Evolutionary conservation across 257 asterid genomes (phyloP).

Genomic region (Lycium barbarum): DNA sequence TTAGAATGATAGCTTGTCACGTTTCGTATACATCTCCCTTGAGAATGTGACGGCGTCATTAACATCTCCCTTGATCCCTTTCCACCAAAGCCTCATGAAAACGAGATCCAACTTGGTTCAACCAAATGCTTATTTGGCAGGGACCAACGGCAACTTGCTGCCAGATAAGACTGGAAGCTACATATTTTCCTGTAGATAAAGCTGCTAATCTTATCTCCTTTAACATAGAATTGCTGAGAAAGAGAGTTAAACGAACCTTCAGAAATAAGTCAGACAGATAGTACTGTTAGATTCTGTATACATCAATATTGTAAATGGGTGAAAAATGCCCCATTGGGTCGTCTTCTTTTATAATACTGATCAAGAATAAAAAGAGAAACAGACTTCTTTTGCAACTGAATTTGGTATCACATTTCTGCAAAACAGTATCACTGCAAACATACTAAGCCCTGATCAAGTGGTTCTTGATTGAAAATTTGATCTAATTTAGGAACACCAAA

Average conservation of each 20-base stretch:
- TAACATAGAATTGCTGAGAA: not conserved
- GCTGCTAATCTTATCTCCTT: not conserved
- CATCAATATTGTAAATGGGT: constrained; percentile 1
- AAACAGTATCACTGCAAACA: not conserved
- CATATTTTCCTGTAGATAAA: not conserved
- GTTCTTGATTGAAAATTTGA: not conserved
- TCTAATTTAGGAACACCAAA: not conserved
- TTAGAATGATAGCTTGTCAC: not conserved
- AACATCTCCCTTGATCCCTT: not conserved
- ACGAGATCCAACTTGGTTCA: not conserved
- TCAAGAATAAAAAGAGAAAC: not conserved
- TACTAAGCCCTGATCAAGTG: constrained; percentile 3
- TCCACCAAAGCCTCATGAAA: not conserved
- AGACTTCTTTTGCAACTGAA: not conserved
- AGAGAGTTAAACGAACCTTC: not conserved
- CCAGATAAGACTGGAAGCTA: not conserved
- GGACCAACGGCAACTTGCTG: not conserved
- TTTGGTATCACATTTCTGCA: constrained; percentile 24
- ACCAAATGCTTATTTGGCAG: not conserved
- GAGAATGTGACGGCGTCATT: not conserved
- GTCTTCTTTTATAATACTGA: not conserved
- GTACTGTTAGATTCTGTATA: not conserved
- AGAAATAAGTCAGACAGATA: not conserved
- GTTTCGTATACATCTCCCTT: not conserved
- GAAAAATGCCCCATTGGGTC: not conserved